Percentiles rank a stretch among this genome's conserved stretches.
phyloP scores from a whole-genome alignment of 345 rosid species.

The Trapa bicornis region DNA sequence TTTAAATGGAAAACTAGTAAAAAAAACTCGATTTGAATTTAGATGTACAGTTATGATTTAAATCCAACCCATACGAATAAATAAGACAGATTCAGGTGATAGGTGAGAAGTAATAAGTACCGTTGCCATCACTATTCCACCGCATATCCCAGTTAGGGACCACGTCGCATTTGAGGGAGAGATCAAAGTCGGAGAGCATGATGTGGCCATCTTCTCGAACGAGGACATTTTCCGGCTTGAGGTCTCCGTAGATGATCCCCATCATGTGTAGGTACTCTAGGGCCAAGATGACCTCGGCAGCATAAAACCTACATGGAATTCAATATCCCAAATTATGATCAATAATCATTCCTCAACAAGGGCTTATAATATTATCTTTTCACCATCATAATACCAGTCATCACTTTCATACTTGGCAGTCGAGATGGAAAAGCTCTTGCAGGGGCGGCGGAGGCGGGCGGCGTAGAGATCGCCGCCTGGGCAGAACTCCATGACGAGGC shows the following conservation, averaged over 20 bases:
- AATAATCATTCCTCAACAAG: too few relatives aligned
- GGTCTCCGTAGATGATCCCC: constrained; percentile 64
- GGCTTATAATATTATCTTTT: too few relatives aligned
- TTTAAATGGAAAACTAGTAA: too few relatives aligned
- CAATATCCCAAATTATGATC: background rate
- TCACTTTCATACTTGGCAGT: constrained; percentile 49
- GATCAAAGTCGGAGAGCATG: constrained; percentile 72
- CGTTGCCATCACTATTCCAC: too few relatives aligned
- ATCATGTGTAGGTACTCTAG: constrained; percentile 70
- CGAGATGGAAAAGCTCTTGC: constrained; percentile 50
- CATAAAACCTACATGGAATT: constrained; percentile 43
- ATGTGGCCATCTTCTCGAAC: constrained; percentile 17
- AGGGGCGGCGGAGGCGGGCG: constrained; percentile 60
- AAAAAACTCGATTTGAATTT: too few relatives aligned
- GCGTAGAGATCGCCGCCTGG: constrained; percentile 85
- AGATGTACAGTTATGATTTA: too few relatives aligned
- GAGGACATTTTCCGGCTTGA: constrained; percentile 56
- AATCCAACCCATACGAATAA: too few relatives aligned
- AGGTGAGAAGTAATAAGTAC: too few relatives aligned
- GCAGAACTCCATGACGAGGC: constrained; percentile 84
- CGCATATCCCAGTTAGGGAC: constrained; percentile 23
- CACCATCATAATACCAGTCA: too few relatives aligned
- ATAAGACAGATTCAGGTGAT: too few relatives aligned
- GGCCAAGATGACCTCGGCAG: constrained; percentile 54
- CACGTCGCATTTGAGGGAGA: constrained; percentile 75